Evolutionary conservation across 2,329 filamentous ascomycete genomes (phyloP).

Genomic region (Venturia carpophila): DNA sequence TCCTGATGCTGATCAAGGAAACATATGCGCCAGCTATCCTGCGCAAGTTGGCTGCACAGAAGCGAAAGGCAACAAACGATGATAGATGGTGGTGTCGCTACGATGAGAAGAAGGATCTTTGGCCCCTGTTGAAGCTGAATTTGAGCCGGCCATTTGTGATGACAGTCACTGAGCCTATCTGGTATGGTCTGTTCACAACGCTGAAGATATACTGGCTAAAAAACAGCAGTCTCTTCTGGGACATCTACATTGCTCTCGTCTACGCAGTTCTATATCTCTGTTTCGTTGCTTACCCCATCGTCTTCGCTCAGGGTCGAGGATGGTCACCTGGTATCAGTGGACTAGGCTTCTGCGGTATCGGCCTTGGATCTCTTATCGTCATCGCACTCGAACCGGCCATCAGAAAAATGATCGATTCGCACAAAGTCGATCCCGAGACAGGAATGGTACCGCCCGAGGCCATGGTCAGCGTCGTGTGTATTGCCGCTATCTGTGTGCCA

Average conservation of each 20-base stretch:
- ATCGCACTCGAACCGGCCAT: constrained; percentile 58
- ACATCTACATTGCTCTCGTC: constrained; percentile 63
- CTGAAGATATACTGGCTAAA: not conserved
- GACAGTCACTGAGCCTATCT: constrained; percentile 76
- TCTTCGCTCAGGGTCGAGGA: constrained; percentile 66
- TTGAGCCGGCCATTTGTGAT: constrained; percentile 71
- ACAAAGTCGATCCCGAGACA: constrained; percentile 66
- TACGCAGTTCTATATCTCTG: constrained; percentile 85
- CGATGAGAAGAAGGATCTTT: constrained; percentile 60
- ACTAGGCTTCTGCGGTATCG: constrained; percentile 68
- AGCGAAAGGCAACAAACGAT: constrained; percentile 62
- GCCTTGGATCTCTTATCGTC: constrained; percentile 46
- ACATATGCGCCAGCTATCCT: constrained; percentile 69
- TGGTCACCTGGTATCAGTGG: constrained; percentile 69
- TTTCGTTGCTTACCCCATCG: constrained; percentile 83
- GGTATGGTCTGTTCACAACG: constrained; percentile 40
- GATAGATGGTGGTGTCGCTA: constrained; percentile 72
- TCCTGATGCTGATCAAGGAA: constrained; percentile 58
- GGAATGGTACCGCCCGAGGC: constrained; percentile 69
- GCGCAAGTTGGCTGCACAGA: constrained; percentile 54
- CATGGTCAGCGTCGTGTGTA: constrained; percentile 69
- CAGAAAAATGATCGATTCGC: constrained; percentile 67
- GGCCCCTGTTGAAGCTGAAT: constrained; percentile 63
- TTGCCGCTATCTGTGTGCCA: constrained; percentile 66
- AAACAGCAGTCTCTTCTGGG: constrained; percentile 58